Evolutionary conservation across 306 rosid species (phyloP), one percentile per base, ranked within the genome.

Genomic region (Quillaja saponaria): DNA sequence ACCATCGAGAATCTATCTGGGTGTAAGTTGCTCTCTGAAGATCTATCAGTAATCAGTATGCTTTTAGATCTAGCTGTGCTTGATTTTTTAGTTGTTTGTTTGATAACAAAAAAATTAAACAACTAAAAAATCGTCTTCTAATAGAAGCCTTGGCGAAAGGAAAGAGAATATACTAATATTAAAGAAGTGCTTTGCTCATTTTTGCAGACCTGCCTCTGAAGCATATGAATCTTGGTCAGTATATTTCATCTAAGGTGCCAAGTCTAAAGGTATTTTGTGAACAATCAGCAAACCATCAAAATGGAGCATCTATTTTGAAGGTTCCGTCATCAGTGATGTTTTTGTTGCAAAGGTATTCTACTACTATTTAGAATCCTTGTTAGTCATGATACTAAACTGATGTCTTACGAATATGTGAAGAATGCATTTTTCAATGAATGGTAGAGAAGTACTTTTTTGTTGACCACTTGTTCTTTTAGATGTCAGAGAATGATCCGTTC

Each of bases 271-370:
- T 69, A 52, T 81, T 76, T 56, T 19, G 53, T 55, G 80, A 80
- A 63, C 75, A 59, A 67, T 65, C 83, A 21, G 12, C 78, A 46
- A 52, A 72, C 34, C 73, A 61, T 66, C 87, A 76, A 75, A 80
- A 69, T 73, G 96, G 83, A 68, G 63, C 73, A 34, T 80, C 82
- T 71, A 55, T 78, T 55, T 64, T 90, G 75, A 72, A 86, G 72
- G 84, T 81, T 63, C 87, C 86, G 51, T 72, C 91, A 39, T 68
- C 84, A 21, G 96, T 81, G 55, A 90, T 86, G 96, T 56, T 80
- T 76, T 74, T 83, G 47, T 67, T 90, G 66, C 96, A 86, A 78
- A 82, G 96, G 96, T 90, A 76, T 71, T 71, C 66, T 49, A 15
- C 18, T 13, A 58, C 51, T 38, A 58, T 67, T 34, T 25, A 18